Evolutionary conservation across 148 eudicot genomes (phyloP), one percentile per base, ranked within the genome.

Genomic region (Fagopyrum esculentum): DNA sequence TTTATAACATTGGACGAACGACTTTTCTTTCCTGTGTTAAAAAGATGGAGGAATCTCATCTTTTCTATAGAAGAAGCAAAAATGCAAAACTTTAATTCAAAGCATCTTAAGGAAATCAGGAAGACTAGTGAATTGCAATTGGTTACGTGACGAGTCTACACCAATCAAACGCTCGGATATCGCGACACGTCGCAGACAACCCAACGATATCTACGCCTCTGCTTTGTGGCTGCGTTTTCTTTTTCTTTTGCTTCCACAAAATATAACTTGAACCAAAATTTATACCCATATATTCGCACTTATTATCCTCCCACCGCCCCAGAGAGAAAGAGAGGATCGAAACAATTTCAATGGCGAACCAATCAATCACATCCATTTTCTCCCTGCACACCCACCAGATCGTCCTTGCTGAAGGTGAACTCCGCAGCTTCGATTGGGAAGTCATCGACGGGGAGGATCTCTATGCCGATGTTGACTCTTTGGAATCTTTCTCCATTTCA

Each of bases 311-410:
- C 71, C 46, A 66, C 47, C 71, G 43, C n/a, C 40, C 15, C 71
- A 13, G 19, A 40, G 35, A 35, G 9, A n/a, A 6, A 56, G 17
- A 35, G 47, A 66, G 47, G 15, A 43, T 0, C 43, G 5, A 15
- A 66, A 66, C 46, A 40, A 43, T 66, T 66, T 66, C 74, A 46
- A 71, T 71, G 74, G 74, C 74, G 55, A 71, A 71, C 30, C 74
- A 26, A 5, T 71, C 74, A 19, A 45, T 49, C 35, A 8, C 74
- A 71, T 71, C 71, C 71, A 40, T 66, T 17, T 6, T 22, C 71
- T 45, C 71, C 43, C 47, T 66, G 46, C 71, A 19, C 74, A 49
- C 7, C 74, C 13, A 47, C 15, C 54, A 49, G 74, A 2, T 9
- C 35, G 40, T 49, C 74, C 54, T 19, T n/a, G 40, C 51, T 35